Evolutionary conservation across 1,284 basidiomycete genomes (phyloP), one percentile per base, ranked within the genome.

Genomic region (Naganishia sp.): DNA sequence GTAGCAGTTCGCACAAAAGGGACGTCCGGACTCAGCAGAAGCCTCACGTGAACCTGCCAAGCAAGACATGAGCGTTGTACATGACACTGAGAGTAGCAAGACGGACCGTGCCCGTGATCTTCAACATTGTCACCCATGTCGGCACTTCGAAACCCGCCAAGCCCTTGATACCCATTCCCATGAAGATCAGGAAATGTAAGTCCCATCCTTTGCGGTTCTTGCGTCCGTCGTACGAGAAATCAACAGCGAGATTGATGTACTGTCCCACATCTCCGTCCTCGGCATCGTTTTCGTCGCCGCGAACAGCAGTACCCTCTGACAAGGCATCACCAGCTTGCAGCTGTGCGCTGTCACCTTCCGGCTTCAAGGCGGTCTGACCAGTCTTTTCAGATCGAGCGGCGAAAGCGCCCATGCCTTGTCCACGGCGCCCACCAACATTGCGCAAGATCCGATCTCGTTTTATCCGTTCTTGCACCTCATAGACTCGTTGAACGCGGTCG

Each of bases 221-320:
- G 10, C 60, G 48, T 16, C 68, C 68, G 49, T 69, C 68, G 63
- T 79, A 80, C 43, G 73, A 70, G 53, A 79, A 80, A 7, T 75
- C 75, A n/a, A 79, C 70, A 44, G 78, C 76, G 64, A 75, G 78
- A 67, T 80, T 80, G 59, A 80, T 76, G 59, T 75, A 80, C 55
- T 77, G 75, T 6, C 77, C 78, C 7, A 69, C 72, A 54, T 75
- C 72, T 21, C 67, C 67, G 42, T 77, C 75, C 10, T 75, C 75
- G 33, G 72, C 72, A 28, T 71, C 71, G 48, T 63, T 55, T 39
- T 67, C 60, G 13, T 64, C 60, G 10, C 64, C 69, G 11, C 64
- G n/a, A 18, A 64, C 49, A 16, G 44, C 42, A 10, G 66, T 66
- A 16, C 52, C 54, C 42, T 68, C 63, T 5, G 42, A 23, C 52